Base-by-base conservation (phyloP, 2,329 filamentous ascomycete genomes). In the Zelopaecilomyces penicillatus region DNA sequence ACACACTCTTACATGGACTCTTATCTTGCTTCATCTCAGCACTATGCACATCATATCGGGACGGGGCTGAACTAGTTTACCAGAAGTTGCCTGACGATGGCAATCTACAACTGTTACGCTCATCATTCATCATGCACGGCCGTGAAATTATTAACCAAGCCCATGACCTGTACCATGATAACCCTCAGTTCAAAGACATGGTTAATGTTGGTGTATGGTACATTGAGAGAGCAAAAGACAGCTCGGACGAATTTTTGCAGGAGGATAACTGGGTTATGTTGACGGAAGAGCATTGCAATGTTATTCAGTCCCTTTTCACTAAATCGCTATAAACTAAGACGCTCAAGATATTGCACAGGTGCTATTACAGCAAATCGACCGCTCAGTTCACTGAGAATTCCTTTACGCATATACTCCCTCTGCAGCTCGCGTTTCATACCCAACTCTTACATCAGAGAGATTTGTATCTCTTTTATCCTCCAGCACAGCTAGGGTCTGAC, bases 91-190 rank as follows among this genome's bases (percentile, higher is more conserved):
- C 30, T 5, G 28, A 36, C 9, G 45, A 50, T 27, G 35, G 28
- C 12, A 49, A 38, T 27, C 5, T 50, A 36, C 42, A 44, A 28
- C 46, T 47, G 9, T 41, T 53, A 19, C 41, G 51, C 11, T 49
- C 49, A 6, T 39, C 45, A n/a, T 49, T 55, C 39, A 50, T 51
- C 10, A 27, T 47, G 9, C 46, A 50, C 34, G 51, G 50, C 11
- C 45, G 48, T 7, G 52, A 53, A 39, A 41, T 47, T 36, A 45
- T 56, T 11, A 52, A 53, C 19, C 40, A 49, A 10, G 52, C 52
- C n/a, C 41, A 45, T 33, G 49, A 52, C 26, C 30, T 38, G 10
- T 36, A 52, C 33, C 28, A 37, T 4, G 40, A 31, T 4, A 30
- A 45, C 7, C 10, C 30, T 6, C 33, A 29, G 12, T 42, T 48